Base-by-base conservation (phyloP, 208 protist genomes). In the Crithidia thermophila region DNA sequence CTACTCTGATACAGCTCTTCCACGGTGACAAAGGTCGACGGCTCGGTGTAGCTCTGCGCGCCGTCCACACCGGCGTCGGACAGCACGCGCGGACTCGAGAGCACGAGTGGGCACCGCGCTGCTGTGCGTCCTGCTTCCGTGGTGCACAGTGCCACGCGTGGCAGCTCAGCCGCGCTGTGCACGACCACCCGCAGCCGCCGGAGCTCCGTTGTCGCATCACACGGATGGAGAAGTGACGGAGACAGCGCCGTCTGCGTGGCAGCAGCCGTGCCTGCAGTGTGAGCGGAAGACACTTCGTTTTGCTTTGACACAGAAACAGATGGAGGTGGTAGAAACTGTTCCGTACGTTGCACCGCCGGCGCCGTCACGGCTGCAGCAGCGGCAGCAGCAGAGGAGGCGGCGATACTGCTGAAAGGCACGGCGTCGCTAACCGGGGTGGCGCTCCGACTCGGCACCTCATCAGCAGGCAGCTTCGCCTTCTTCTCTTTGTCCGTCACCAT, bases 11-110 rank as follows among this genome's bases (percentile, higher is more conserved):
- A 89, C 11, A 95, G 60, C 39, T 95, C 89, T 49, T 95, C 89
- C 23, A 95, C 57, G 3, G 86, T 84, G 66, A 92, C 87, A 58
- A 95, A 92, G 18, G 82, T 76, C 50, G 77, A 82, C 0, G 86
- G 89, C 7, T 62, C 67, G 4, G 42, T 31, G 63, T 91, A 94
- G 57, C 79, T 67, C 8, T 25, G 16, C 18, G 55, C 43, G 20
- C 53, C 45, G 27, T 43, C 33, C 5, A 67, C 60, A 13, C 68
- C 61, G 25, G 43, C 68, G 18, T 68, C 59, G 2, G 60, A 30
- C 27, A 75, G 30, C 2, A 58, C 49, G 21, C 60, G 68, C 0
- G 68, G 68, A 9, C 60, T 50, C 14, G 68, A 58, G 34, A 43
- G 62, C 8, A 75, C 43, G 34, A 75, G 37, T 20, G 68, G 68